A percentile compares a stretch with the other conserved stretches of the same genome.
These are phyloP conservation scores for Polygonum aviculare DNA, from an alignment of 148 eudicot genomes.

Conservation along the genomic window DNA sequence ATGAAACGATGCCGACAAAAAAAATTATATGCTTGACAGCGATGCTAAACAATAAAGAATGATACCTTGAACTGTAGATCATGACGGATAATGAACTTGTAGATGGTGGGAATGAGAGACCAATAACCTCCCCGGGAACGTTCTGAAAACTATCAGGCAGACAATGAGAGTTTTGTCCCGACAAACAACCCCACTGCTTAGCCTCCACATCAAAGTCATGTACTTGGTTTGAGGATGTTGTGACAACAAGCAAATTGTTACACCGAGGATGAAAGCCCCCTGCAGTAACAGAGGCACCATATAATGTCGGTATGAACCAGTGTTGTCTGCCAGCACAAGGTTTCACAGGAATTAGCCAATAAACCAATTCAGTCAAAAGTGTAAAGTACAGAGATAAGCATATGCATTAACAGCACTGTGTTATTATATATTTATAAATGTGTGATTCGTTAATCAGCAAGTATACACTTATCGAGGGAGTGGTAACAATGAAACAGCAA, in stretches of 20 bases:
- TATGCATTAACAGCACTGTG: not conserved
- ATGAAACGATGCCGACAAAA: not conserved
- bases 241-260: conserved; percentile 67
- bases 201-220: conserved; percentile 93
- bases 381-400: not conserved
- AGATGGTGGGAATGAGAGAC: conserved; percentile 82
- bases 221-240: conserved; percentile 83
- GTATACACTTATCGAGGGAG: not conserved
- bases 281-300: conserved; percentile 89
- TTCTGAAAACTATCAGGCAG: conserved; percentile 70
- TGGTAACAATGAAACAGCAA: not conserved
- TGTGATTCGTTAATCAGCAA: not conserved
- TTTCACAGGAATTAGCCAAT: not conserved
- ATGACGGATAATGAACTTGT: conserved; percentile 49
- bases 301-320: conserved; percentile 88
- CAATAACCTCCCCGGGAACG: conserved; percentile 94
- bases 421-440: not conserved
- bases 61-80: conserved; percentile 77
- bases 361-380: not conserved
- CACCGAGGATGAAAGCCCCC: conserved; percentile 73
- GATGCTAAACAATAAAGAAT: not conserved
- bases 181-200: conserved; percentile 83
- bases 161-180: conserved; percentile 44
- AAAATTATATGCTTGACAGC: not conserved
- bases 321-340: conserved; percentile 53